A percentile compares a stretch with the other conserved stretches of the same genome.
phyloP scores from a whole-genome alignment of 805 yeast genomes.

The Wickerhamia fluorescens region DNA sequence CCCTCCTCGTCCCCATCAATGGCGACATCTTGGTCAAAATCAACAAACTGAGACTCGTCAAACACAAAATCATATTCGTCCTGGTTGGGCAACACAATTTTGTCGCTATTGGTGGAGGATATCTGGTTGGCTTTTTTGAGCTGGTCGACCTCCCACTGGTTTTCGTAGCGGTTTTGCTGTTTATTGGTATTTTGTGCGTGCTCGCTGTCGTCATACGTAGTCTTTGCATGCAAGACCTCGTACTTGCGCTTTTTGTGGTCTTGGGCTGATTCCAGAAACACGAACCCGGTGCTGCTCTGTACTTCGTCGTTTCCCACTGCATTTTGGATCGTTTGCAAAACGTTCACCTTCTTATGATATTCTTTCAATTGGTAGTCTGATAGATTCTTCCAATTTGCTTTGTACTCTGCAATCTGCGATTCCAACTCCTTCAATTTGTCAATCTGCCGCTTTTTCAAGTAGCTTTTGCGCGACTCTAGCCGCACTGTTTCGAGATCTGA shows the following conservation, averaged over 20 bases:
- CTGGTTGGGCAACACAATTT: conserved; percentile 33
- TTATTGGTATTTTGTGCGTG: conserved; percentile 9
- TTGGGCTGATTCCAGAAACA: conserved; percentile 2
- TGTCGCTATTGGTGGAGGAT: conserved; percentile 24
- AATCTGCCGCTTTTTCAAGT: conserved; percentile 14
- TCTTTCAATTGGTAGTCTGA: conserved; percentile 9
- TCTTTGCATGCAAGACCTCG: conserved; percentile 37
- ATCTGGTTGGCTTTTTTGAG: conserved; percentile 31
- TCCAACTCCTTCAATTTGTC: conserved; percentile 9
- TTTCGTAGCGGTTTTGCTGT: conserved; percentile 16
- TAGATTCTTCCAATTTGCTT: neutral
- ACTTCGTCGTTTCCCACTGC: conserved; percentile 1
- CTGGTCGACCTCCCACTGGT: conserved; percentile 52
- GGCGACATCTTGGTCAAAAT: conserved; percentile 42
- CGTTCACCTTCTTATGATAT: conserved; percentile 11
- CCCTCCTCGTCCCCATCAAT: conserved; percentile 11
- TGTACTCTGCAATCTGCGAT: conserved; percentile 10
- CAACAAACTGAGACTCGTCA: conserved; percentile 56
- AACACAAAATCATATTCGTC: conserved; percentile 68
- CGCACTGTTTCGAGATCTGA: neutral
- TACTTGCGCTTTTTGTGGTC: conserved; percentile 48
- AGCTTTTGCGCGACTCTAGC: conserved; percentile 14
- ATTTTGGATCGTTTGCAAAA: conserved; percentile 11
- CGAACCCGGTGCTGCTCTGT: too few species aligned
- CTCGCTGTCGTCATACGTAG: conserved; percentile 12